A percentile compares a stretch with the other conserved stretches of the same genome.
Conservation (phyloP, 2,329 filamentous ascomycete species). For the Trichoderma breve region DNA sequence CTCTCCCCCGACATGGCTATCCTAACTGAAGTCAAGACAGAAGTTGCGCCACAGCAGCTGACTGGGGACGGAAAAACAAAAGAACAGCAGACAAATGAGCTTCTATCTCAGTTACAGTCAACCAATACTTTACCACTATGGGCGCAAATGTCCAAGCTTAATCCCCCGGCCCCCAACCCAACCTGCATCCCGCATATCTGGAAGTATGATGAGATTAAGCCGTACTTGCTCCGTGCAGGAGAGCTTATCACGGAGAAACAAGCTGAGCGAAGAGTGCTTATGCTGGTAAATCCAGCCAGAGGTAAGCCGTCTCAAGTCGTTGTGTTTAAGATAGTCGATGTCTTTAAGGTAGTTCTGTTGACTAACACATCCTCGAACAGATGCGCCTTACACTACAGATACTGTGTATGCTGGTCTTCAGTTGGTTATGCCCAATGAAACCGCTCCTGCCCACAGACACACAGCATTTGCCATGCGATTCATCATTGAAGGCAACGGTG, state of each 20-base stretch:
- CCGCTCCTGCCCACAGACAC: slow-evolving; percentile 54
- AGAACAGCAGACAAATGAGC: neutral
- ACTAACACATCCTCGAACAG: slow-evolving; percentile 26
- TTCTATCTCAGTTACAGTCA: neutral
- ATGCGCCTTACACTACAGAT: slow-evolving; percentile 55
- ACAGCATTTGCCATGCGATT: slow-evolving; percentile 56
- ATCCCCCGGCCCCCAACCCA: slow-evolving; percentile 47
- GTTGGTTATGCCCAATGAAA: slow-evolving; percentile 55
- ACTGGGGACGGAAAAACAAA: neutral
- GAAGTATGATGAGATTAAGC: slow-evolving; percentile 37
- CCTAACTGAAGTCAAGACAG: neutral
- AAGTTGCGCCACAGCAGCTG: neutral
- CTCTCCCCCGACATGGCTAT: neutral
- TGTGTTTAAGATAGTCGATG: too few species aligned
- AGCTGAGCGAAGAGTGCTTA: slow-evolving; percentile 42
- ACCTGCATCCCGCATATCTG: slow-evolving; percentile 40
- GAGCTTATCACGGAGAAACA: slow-evolving; percentile 38
- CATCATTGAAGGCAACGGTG: slow-evolving; percentile 56
- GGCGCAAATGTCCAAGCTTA: slow-evolving; percentile 47
- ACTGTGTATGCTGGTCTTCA: slow-evolving; percentile 58
- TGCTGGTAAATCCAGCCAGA: slow-evolving; percentile 40
- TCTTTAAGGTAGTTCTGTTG: neutral
- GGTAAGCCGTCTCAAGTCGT: slow-evolving; percentile 43
- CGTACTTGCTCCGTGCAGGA: slow-evolving; percentile 36
- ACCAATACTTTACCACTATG: slow-evolving; percentile 40